A percentile compares a stretch with the other conserved stretches of the same genome.
Evolutionary conservation across 805 yeast genomes (phyloP).

Genomic region (Starmerella bombi): DNA sequence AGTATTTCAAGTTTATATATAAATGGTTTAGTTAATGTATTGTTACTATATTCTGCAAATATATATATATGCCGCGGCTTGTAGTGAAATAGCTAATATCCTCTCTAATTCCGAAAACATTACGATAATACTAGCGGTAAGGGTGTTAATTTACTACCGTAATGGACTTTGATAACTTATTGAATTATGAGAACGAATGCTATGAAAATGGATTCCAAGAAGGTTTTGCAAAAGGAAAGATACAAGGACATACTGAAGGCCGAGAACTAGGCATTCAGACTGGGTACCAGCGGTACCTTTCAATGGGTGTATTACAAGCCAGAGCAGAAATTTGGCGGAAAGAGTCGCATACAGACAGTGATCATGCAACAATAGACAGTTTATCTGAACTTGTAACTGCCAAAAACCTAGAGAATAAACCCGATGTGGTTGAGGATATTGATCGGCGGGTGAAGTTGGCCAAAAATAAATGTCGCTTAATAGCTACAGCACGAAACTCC

Average conservation of each 20-base stretch:
- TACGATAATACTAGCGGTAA: no score
- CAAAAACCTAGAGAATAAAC: constrained; percentile 37
- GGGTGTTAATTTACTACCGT: no score
- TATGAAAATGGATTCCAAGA: constrained; percentile 60
- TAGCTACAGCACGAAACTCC: constrained; percentile 28
- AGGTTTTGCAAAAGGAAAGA: constrained; percentile 50
- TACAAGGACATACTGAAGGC: constrained; percentile 57
- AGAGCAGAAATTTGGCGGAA: constrained; percentile 30
- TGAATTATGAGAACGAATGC: constrained; percentile 21
- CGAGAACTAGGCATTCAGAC: constrained; percentile 57
- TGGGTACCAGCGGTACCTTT: constrained; percentile 32
- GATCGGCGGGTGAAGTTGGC: constrained; percentile 43
- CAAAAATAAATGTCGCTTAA: constrained; percentile 46
- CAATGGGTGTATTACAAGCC: constrained; percentile 57
- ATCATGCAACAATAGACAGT: constrained; percentile 13
- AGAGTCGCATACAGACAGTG: constrained; percentile 7
- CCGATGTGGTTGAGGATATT: constrained; percentile 39
- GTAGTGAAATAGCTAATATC: no score
- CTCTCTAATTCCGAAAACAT: no score
- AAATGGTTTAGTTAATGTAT: no score
- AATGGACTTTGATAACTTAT: constrained; percentile 17
- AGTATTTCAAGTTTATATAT: no score
- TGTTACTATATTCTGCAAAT: no score
- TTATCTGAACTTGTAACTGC: constrained; percentile 25
- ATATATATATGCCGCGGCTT: no score